Evolutionary conservation across 331 rosid genomes (phyloP), one percentile per base, ranked within the genome.

Genomic region (Acacia concinna): DNA sequence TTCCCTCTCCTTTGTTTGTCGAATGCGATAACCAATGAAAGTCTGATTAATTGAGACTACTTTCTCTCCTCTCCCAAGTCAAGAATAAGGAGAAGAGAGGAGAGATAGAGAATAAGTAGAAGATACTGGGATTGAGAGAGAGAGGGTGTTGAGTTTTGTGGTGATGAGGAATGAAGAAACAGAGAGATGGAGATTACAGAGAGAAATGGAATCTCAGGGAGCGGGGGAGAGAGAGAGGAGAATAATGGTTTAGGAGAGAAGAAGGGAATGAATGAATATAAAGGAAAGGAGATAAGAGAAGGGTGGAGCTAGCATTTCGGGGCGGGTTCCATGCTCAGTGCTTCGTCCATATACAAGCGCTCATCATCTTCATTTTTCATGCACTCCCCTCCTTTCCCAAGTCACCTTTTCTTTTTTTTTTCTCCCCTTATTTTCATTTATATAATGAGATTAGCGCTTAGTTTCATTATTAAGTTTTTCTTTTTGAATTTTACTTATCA

Each of bases 241-340:
- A 62, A 6, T 2, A 28, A 30, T 35, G 68, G 68, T 2, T 8
- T n/a, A 2, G 60, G 14, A 52, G 60, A 52, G 60, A 52, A 52
- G 28, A 21, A 54, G 75, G 49, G 49, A 56, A 47, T 1, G 49
- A 37, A 63, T 70, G 71, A 1, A 68, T 41, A 5, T 40, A 25
- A 10, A 84, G 63, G 68, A 73, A 84, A 75, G 82, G 90, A 15
- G 88, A 9, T n/a, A n/a, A 84, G 60, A 69, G 74, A 81, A 83
- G 87, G 94, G 25, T 11, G 18, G 81, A 85, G 87, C 91, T 79
- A 54, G 60, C 78, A 81, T 92, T 87, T 90, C 93, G 94, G 87
- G 38, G 90, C 94, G 91, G 60, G 38, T 87, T 88, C 87, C 91
- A 92, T 87, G 97, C 90, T 85, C 14, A 41, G 73, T 86, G 91